Evolutionary conservation across 192 early-diverging fungal genomes (phyloP), one percentile per base, ranked within the genome.

Genomic region (Gonapodya sp.): DNA sequence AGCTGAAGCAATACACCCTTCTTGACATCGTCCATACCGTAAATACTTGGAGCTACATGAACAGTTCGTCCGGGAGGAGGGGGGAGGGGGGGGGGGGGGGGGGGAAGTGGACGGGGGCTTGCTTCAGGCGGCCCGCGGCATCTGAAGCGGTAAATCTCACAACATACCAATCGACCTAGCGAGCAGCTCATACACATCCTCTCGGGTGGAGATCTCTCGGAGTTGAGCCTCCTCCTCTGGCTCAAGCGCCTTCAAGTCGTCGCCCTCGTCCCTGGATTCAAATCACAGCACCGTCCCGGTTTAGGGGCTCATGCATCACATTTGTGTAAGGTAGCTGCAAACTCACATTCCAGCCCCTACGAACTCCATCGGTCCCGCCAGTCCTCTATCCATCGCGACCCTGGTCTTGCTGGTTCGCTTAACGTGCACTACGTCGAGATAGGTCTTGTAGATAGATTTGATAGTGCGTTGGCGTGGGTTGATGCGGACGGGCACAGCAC

Each of bases 1-100:
- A 99, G 87, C 84, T 98, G 96, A 82, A 99, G 84, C 36, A 99
- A 84, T 35, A 97, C 92, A 1, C 96, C 97, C 84, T 97, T 96
- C 87, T 99, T 99, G n/a, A 98, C 95, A 85, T 98, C 96, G 35
- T 97, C 95, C 87, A 97, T 89, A 83, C 95, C 96, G 81, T 90
- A 97, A 82, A 99, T 97, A 79, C 94, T 95, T 37, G 97, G 97
- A 0, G 96, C 95, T 84, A 79, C n/a, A 31, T 36, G 34, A n/a
- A 46, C 24, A 78, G 46, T n/a, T n/a, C n/a, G n/a, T n/a, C n/a
- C n/a, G n/a, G n/a, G 36, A 82, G 31, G 46, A 85, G 32, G 36
- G 32, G 35, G n/a, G n/a, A n/a, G n/a, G n/a, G n/a, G n/a, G n/a
- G n/a, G n/a, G n/a, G n/a, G n/a, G n/a, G n/a, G n/a, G n/a, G n/a